Base-by-base conservation (phyloP, 257 asterid genomes). In the Nicotiana undulata region DNA sequence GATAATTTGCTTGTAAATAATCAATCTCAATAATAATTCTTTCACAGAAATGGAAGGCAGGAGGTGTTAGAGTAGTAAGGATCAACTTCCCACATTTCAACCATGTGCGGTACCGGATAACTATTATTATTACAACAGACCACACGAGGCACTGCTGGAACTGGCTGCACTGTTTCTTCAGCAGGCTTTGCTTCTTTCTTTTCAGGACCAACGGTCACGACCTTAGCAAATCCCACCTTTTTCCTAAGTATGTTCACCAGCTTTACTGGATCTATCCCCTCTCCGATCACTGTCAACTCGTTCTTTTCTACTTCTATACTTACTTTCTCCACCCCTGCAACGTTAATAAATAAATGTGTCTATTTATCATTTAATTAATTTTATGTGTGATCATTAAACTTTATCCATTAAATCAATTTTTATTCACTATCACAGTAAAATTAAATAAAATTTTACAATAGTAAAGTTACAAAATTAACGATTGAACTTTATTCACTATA, bases 221-320 rank as follows among this genome's bases (percentile, higher is more conserved):
- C 82, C 13, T 85, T 92, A 11, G 95, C 88, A 79, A 32, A 18
- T 1, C 92, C 93, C 49, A 92, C 77, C 10, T 85, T 86, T 88
- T 90, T 90, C 77, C 97, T 86, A 29, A 93, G 83, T 76, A 22
- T 72, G 15, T 78, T 83, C 4, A 88, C 82, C 13, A 93, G 82
- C 65, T 26, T 72, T 49, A 87, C 93, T 1, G 97, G 86, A 74
- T 93, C 98, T 28, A 90, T 82, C 82, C 85, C 89, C 4, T 85
- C 91, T 55, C 98, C 98, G 0, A 87, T 80, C 15, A 93, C 92
- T 81, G 82, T 91, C 56, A 93, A 79, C 72, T 83, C 79, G 8
- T 90, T 77, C 83, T 80, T 93, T 0, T 26, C 88, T 55, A 90
- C 98, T 1, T 83, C 53, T 26, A 92, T 16, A 10, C 91, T 77